Conservation (phyloP, 2,329 filamentous ascomycete genomes). For the Xylariomycetidae sp. region DNA sequence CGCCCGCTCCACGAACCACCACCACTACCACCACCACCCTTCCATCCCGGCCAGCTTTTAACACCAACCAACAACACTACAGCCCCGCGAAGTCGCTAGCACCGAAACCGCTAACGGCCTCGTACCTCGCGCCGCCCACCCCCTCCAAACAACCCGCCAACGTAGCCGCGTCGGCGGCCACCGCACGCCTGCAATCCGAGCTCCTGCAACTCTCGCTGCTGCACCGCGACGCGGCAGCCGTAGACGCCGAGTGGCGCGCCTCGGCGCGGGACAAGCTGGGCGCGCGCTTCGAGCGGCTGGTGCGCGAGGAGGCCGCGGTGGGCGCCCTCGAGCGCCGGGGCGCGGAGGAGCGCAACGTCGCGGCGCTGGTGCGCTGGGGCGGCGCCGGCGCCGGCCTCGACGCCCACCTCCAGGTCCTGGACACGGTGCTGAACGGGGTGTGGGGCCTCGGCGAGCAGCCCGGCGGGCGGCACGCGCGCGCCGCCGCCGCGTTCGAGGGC, state of each 20-base stretch:
- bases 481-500: conserved; percentile 51
- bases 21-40: conserved; percentile 13
- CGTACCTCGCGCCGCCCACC: conserved; percentile 52
- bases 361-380: conserved; percentile 48
- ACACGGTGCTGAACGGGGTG: conserved; percentile 49
- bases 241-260: conserved; percentile 45
- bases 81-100: conserved; percentile 55
- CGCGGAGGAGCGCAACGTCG: conserved; percentile 44
- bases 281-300: conserved; percentile 36
- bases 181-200: conserved; percentile 54
- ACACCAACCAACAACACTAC: conserved; percentile 61
- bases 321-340: conserved; percentile 34
- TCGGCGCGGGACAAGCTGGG: conserved; percentile 48
- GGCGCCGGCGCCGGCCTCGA: conserved; percentile 33
- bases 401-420: conserved; percentile 51
- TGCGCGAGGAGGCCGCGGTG: conserved; percentile 28
- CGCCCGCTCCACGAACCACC: conserved; percentile 3
- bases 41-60: conserved; percentile 50
- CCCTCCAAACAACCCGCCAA: conserved; percentile 57
- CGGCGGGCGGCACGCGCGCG: conserved; percentile 50
- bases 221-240: conserved; percentile 46
- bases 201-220: conserved; percentile 60
- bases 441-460: conserved; percentile 51
- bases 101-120: conserved; percentile 56
- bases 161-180: conserved; percentile 52